Evolutionary conservation across 2,329 filamentous ascomycete genomes (phyloP).

Genomic region (Calonectria honghensis): DNA sequence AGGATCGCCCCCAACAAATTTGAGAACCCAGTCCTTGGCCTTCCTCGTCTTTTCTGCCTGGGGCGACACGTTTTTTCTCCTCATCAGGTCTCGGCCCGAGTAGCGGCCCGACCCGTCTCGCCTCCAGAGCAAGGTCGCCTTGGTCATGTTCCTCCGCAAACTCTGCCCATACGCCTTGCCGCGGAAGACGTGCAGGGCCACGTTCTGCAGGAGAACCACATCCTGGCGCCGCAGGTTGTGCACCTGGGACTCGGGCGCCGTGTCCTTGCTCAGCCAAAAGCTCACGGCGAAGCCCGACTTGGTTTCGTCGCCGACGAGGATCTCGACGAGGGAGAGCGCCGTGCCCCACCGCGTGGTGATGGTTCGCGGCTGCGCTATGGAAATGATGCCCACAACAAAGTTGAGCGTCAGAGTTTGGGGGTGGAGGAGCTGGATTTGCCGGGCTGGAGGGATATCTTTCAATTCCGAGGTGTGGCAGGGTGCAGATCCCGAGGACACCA

Average conservation of each 20-base stretch:
- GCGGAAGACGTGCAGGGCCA: constrained; percentile 85
- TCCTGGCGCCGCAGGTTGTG: constrained; percentile 79
- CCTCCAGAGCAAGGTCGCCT: constrained; percentile 78
- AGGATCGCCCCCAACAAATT: constrained; percentile 75
- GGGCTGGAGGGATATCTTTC: constrained; percentile 80
- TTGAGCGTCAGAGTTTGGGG: constrained; percentile 90
- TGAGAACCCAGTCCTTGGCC: constrained; percentile 84
- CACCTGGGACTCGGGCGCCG: constrained; percentile 59
- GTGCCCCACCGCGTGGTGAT: constrained; percentile 80
- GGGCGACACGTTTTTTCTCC: constrained; percentile 60
- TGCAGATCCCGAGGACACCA: constrained; percentile 46
- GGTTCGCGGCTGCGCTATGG: constrained; percentile 79
- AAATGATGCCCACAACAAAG: constrained; percentile 86
- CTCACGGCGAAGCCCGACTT: constrained; percentile 86
- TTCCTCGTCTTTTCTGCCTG: constrained; percentile 78
- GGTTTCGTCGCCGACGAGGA: constrained; percentile 91
- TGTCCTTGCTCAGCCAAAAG: constrained; percentile 81
- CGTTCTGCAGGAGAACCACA: constrained; percentile 85
- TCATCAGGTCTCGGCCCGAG: constrained; percentile 68
- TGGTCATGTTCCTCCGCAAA: constrained; percentile 81
- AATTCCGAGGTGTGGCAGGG: constrained; percentile 71
- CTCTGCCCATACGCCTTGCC: constrained; percentile 90
- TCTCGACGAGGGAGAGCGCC: constrained; percentile 81
- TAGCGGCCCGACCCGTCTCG: constrained; percentile 75
- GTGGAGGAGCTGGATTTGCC: constrained; percentile 78